Base-by-base conservation (phyloP, 331 rosid species). In the Rosa hybrid region DNA sequence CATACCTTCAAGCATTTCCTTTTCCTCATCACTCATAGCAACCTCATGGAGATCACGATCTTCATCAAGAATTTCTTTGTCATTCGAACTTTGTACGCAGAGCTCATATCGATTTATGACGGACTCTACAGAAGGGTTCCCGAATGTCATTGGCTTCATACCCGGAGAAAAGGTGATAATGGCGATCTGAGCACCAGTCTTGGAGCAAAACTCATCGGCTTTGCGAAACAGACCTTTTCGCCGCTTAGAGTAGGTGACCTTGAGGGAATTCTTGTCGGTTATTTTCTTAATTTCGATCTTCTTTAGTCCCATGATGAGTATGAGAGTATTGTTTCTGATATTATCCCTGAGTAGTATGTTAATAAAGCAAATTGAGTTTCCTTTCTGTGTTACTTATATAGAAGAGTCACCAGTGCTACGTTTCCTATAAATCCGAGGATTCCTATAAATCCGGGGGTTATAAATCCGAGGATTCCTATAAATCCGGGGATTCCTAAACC, bases 281-380 rank as follows among this genome's bases (percentile, higher is more conserved):
- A 65, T 30, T 65, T 65, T 65, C 71, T 30, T 65, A 45, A 65
- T 65, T 65, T 30, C 71, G 21, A 65, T 34, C 44, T 65, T 65
- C 71, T 34, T 65, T 18, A 0, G 9, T 6, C 71, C 71, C 71
- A 65, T 65, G n/a, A 38, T 65, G 16, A 34, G 4, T 34, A 34
- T 34, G 3, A 34, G 4, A 30, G 7, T 64, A 64, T 30, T 30
- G 5, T 14, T 65, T 65, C 71, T 65, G 42, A 27, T 63, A 25
- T 13, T 63, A 12, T 27, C 44, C 2, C 12, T 7, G 21, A 34
- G 45, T 34, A 13, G 34, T 59, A 8, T 30, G 10, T 14, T 30
- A 16, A 65, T n/a, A 65, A 65, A 34, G 45, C 71, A 6, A 6
- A 64, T 6, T 23, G 16, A 21, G 65, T 59, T 59, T 9, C 7